phyloP scores from a whole-genome alignment of 345 rosid genomes.

The Ceriops zippeliana region DNA sequence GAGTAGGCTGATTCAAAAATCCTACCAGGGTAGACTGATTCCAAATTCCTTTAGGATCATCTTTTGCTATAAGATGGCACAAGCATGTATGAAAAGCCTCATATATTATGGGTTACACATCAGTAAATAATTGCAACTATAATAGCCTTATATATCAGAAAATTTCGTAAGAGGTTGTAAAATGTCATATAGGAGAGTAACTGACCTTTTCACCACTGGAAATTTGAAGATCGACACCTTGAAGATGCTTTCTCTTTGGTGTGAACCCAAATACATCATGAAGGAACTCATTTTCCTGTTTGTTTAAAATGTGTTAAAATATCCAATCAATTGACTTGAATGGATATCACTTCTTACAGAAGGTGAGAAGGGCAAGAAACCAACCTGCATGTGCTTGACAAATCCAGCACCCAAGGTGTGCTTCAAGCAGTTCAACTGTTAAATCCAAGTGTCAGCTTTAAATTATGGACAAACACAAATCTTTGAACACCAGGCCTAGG shows the following conservation, averaged over 20 bases:
- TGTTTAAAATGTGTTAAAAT: not conserved
- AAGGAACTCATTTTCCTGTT: slow-evolving; percentile 84
- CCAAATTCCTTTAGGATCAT: too few species aligned
- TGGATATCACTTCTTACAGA: not conserved
- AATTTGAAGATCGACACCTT: slow-evolving; percentile 39
- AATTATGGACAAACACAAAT: not conserved
- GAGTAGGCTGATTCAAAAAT: too few species aligned
- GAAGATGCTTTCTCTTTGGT: slow-evolving; percentile 50
- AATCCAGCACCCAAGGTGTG: slow-evolving; percentile 88
- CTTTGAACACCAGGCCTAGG: slow-evolving; percentile 1
- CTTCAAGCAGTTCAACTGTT: slow-evolving; percentile 77
- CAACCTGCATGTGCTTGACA: slow-evolving; percentile 90
- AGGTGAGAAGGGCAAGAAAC: slow-evolving; percentile 15
- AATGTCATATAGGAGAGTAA: not conserved
- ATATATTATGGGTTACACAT: too few species aligned
- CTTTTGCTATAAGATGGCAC: too few species aligned
- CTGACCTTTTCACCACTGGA: slow-evolving; percentile 64
- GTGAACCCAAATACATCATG: slow-evolving; percentile 68
- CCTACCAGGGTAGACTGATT: too few species aligned
- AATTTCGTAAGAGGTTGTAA: not conserved
- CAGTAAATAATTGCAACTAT: not conserved
- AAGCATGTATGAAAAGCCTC: too few species aligned
- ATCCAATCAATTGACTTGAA: not conserved
- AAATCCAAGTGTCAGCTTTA: not conserved
- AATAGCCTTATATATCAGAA: not conserved